A percentile compares a stretch with the other conserved stretches of the same genome.
Conservation (phyloP, 2,329 filamentous ascomycete species). For the Aspergillus melleus region DNA sequence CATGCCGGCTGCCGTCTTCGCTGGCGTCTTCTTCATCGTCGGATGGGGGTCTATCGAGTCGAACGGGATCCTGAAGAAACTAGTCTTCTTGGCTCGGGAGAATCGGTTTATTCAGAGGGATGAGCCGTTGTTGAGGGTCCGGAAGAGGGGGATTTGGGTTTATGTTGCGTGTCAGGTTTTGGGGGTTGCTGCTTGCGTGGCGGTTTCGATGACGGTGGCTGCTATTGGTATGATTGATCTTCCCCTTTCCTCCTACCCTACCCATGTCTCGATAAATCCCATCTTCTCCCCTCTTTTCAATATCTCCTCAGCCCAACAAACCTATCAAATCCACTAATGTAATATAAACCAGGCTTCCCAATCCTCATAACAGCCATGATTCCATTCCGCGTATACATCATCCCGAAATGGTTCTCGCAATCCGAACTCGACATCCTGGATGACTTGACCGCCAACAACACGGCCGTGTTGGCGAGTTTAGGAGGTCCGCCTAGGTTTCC, state of each 20-base stretch:
- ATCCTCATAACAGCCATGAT: conserved; percentile 59
- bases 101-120: conserved; percentile 54
- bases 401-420: conserved; percentile 53
- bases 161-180: conserved; percentile 55
- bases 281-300: too few species aligned
- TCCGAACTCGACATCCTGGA: conserved; percentile 54
- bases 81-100: conserved; percentile 67
- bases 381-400: conserved; percentile 51
- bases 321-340: too few species aligned
- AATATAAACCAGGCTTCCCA: conserved; percentile 54
- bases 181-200: conserved; percentile 56
- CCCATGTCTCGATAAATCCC: too few species aligned
- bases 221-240: conserved; percentile 51
- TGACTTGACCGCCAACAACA: conserved; percentile 54
- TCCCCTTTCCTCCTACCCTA: too few species aligned
- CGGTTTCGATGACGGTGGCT: conserved; percentile 60
- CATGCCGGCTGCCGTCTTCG: conserved; percentile 73
- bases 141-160: conserved; percentile 47
- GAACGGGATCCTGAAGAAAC: conserved; percentile 72
- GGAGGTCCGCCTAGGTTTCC: conserved; percentile 50
- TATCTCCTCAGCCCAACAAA: too few species aligned
- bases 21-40: conserved; percentile 79
- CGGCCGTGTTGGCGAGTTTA: conserved; percentile 54
- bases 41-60: conserved; percentile 70
- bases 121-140: conserved; percentile 49